Conservation (phyloP, 2,329 filamentous ascomycete species). For the Ophidiomyces ophidiicola region DNA sequence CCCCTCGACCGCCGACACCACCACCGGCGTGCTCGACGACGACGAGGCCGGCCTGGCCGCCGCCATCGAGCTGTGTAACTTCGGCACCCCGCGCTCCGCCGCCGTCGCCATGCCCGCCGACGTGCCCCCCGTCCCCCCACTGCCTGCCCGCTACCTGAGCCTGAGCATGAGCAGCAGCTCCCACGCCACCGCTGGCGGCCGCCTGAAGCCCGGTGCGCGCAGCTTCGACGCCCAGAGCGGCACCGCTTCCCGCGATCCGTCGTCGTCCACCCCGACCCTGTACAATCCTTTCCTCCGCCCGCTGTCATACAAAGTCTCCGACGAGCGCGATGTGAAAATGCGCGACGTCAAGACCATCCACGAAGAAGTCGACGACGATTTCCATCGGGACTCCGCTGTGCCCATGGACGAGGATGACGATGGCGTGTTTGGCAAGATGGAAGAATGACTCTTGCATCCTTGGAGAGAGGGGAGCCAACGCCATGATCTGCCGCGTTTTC, state of each 20-base stretch:
- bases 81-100: slow-evolving; percentile 62
- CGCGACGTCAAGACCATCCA: slow-evolving; percentile 40
- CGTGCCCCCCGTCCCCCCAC: slow-evolving; percentile 73
- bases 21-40: slow-evolving; percentile 57
- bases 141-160: slow-evolving; percentile 67
- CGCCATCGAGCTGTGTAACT: slow-evolving; percentile 79
- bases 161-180: slow-evolving; percentile 47
- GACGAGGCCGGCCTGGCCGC: slow-evolving; percentile 82
- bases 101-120: slow-evolving; percentile 54
- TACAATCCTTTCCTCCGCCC: slow-evolving; percentile 34
- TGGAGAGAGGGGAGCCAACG: too few relatives aligned
- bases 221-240: slow-evolving; percentile 25
- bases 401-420: slow-evolving; percentile 84
- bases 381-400: slow-evolving; percentile 42
- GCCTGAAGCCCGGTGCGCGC: slow-evolving; percentile 43
- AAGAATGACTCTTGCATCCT: slow-evolving; percentile 62
- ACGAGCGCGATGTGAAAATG: slow-evolving; percentile 54
- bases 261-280: slow-evolving; percentile 27
- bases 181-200: not conserved
- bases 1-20: slow-evolving; percentile 65
- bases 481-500: too few relatives aligned
- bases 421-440: slow-evolving; percentile 92
- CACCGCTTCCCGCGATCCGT: slow-evolving; percentile 16
- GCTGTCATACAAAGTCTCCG: slow-evolving; percentile 38
- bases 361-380: slow-evolving; percentile 52